Conservation (phyloP, 176 grass and related monocot genomes). For the Hyparrhenia diplandra region DNA sequence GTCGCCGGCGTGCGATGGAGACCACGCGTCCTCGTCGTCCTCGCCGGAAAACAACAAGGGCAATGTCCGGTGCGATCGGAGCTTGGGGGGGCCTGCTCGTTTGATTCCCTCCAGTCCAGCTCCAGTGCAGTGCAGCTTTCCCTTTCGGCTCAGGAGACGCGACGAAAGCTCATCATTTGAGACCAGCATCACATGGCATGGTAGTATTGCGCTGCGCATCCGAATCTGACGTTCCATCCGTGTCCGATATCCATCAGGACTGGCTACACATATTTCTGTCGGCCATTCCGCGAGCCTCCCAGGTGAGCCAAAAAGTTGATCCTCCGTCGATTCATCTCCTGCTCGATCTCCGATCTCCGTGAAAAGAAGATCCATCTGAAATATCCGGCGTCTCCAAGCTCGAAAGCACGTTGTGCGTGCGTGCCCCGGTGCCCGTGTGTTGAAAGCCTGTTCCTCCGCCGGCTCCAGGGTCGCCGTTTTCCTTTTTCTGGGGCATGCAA, state of each 20-base stretch:
- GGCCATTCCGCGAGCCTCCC: constrained; percentile 28
- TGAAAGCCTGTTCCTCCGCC: not conserved
- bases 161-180: constrained; percentile 41
- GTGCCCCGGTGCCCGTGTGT: too few species aligned
- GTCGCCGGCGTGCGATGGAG: not conserved
- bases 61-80: not conserved
- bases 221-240: constrained; percentile 31
- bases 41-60: not conserved
- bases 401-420: not conserved
- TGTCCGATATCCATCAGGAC: constrained; percentile 16
- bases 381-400: not conserved
- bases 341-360: not conserved
- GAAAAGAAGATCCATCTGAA: not conserved
- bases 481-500: constrained; percentile 35
- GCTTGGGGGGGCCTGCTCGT: not conserved
- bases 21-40: not conserved
- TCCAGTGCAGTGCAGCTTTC: not conserved
- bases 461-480: not conserved
- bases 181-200: constrained; percentile 21
- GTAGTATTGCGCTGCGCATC: not conserved
- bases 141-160: constrained; percentile 18
- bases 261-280: constrained; percentile 54
- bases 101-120: constrained; percentile 10
- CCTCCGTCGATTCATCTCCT: not conserved
- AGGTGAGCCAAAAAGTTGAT: constrained; percentile 57